Conservation (phyloP, 768 basidiomycete species). For the Asterophora parasitica region DNA sequence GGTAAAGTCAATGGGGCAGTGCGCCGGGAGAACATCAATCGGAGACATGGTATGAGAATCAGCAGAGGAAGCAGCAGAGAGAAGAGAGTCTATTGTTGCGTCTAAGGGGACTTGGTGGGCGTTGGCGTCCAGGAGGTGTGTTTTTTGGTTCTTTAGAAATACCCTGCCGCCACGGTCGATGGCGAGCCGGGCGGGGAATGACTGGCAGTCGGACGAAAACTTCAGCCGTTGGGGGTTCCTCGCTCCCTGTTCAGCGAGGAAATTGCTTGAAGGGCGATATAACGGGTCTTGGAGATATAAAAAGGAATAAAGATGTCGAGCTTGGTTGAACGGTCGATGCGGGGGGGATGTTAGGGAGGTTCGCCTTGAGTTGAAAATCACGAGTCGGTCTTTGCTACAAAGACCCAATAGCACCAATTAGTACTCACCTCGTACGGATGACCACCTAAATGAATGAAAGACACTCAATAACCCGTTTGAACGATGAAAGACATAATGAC, state of each 20-base stretch:
- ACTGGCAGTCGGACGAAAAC: slow-evolving; percentile 45
- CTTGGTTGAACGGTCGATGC: slow-evolving; percentile 9
- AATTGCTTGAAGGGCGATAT: slow-evolving; percentile 42
- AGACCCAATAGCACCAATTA: slow-evolving; percentile 3
- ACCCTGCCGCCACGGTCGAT: slow-evolving; percentile 61
- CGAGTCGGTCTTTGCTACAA: slow-evolving; percentile 15
- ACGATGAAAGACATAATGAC: slow-evolving; percentile 23
- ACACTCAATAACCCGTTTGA: no score
- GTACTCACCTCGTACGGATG: slow-evolving; percentile 66
- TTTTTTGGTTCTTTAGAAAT: slow-evolving; percentile 1
- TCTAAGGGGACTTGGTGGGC: slow-evolving; percentile 20
- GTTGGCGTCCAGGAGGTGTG: slow-evolving; percentile 9
- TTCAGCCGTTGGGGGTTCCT: slow-evolving; percentile 61
- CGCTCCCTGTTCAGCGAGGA: slow-evolving; percentile 71
- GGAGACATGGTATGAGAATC: slow-evolving; percentile 47
- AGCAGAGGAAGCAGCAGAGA: slow-evolving; percentile 17
- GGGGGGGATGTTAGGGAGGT: slow-evolving; percentile 69
- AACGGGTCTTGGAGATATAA: slow-evolving; percentile 16
- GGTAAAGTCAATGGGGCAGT: slow-evolving; percentile 31
- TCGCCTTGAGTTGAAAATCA: slow-evolving; percentile 41
- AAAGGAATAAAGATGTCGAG: slow-evolving; percentile 11
- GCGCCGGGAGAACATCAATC: slow-evolving; percentile 43
- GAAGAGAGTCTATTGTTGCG: slow-evolving; percentile 23
- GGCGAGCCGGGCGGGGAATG: slow-evolving; percentile 58
- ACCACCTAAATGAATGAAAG: slow-evolving; percentile 51